Percentiles rank a stretch among this genome's conserved stretches.
Conservation (phyloP, 306 rosid species). For the Vigna trinervia region DNA sequence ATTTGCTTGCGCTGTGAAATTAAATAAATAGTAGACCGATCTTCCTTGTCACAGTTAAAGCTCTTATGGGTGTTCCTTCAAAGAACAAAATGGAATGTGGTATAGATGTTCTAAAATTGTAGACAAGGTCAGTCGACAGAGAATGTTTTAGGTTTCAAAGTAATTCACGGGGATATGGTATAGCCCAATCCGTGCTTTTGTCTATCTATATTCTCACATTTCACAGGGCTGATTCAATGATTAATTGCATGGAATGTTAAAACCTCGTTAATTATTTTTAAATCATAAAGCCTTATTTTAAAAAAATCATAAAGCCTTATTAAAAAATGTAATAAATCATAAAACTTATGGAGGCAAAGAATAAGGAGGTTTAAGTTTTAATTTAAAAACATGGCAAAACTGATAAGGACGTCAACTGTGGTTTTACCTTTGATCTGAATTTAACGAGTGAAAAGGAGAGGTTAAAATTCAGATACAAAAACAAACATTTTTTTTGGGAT, state of each 20-base stretch:
- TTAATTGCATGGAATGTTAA: not conserved
- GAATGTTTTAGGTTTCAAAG: constrained; percentile 31
- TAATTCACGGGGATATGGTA: constrained; percentile 8
- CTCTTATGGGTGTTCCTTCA: not conserved
- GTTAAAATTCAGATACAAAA: not conserved
- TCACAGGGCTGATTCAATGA: not conserved
- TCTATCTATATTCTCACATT: not conserved
- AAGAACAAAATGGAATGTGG: constrained; percentile 4
- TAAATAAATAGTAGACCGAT: not conserved
- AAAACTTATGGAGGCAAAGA: not conserved
- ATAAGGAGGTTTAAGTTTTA: not conserved
- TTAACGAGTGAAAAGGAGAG: not conserved
- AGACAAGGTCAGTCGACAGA: not conserved
- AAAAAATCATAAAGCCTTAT: not conserved
- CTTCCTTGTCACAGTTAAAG: not conserved
- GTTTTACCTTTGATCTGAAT: not conserved
- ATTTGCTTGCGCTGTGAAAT: not conserved
- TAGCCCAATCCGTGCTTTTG: not conserved
- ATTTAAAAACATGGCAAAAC: not conserved
- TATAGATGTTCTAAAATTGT: not conserved
- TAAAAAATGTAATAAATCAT: not conserved
- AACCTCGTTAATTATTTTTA: not conserved
- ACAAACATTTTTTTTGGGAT: not conserved
- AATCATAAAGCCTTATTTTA: not conserved
- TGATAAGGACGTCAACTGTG: not conserved